These are phyloP conservation scores for Exophiala viscosa DNA, from an alignment of 2,329 filamentous ascomycete genomes.

Conservation along the genomic window DNA sequence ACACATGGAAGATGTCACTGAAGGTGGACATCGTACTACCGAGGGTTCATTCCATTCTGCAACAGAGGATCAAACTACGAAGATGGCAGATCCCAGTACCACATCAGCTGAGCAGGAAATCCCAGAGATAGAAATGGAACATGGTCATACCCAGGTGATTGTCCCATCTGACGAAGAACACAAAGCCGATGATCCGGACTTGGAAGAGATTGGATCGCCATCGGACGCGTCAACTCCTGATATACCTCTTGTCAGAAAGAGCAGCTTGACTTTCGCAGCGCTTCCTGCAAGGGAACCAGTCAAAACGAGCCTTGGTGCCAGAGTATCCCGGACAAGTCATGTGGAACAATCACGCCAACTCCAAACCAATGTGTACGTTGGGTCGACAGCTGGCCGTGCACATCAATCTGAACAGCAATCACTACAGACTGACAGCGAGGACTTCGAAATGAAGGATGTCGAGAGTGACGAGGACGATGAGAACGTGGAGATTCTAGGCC, in stretches of 20 bases:
- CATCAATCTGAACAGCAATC: slow-evolving; percentile 4
- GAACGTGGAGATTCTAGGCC: slow-evolving; percentile 27
- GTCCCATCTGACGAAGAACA: slow-evolving; percentile 19
- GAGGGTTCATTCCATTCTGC: slow-evolving; percentile 48
- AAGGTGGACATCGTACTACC: slow-evolving; percentile 35
- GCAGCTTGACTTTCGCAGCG: slow-evolving; percentile 90
- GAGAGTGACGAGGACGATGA: slow-evolving; percentile 19
- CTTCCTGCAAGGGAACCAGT: slow-evolving; percentile 87
- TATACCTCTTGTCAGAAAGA: slow-evolving; percentile 76
- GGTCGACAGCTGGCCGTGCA: slow-evolving; percentile 29
- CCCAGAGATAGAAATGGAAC: slow-evolving; percentile 34
- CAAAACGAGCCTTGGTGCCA: slow-evolving; percentile 76
- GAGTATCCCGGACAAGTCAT: slow-evolving; percentile 73
- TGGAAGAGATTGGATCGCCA: slow-evolving; percentile 47
- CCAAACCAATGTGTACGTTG: slow-evolving; percentile 59
- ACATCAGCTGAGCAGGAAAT: slow-evolving; percentile 9
- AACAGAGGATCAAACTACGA: slow-evolving; percentile 33
- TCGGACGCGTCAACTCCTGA: slow-evolving; percentile 48
- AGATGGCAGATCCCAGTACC: slow-evolving; percentile 27
- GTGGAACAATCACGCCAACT: slow-evolving; percentile 42
- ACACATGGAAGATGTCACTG: slow-evolving; percentile 34
- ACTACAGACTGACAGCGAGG: slow-evolving; percentile 10
- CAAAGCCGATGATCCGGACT: slow-evolving; percentile 34
- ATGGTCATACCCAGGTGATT: background rate
- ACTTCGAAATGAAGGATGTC: slow-evolving; percentile 16